Evolutionary conservation across 805 yeast genomes (phyloP), one percentile per base, ranked within the genome.

Genomic region (Clavispora vitiphila): DNA sequence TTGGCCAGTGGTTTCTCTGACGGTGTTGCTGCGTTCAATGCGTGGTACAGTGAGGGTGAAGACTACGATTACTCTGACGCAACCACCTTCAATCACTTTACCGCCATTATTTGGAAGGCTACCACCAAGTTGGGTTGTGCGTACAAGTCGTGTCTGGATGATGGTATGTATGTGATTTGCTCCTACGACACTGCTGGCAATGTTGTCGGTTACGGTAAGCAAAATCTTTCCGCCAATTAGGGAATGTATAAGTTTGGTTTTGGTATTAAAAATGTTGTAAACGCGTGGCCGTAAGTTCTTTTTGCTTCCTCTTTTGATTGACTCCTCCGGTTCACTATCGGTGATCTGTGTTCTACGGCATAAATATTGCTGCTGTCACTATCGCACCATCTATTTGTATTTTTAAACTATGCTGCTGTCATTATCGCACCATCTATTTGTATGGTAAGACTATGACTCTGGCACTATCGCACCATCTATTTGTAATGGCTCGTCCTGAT

Each of bases 151-250:
- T 85, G 96, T 66, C 48, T 60, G 19, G 44, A 63, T n/a, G 46
- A 54, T 36, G 78, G 80, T 40, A 65, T 69, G 51, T 86, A 86
- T 65, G 69, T 83, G 42, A 76, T 85, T 47, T 88, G 96, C 62
- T 78, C 82, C 39, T 88, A 89, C 49, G 66, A 71, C 55, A 80
- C 87, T 15, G 77, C 83, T 29, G 96, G 96, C 54, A 88, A 88
- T 65, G 57, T 72, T 40, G 63, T 71, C 38, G 81, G 85, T 42
- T 56, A 68, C 40, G 50, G 43, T 19, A 35, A 22, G 34, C 32
- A 29, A 10, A 51, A 51, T 27, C 45, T 50, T 12, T 38, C 35
- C 10, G 43, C 44, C 7, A 39, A 36, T 30, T 41, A 32, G 34
- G 25, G 26, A 9, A 21, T 14, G 20, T 32, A n/a, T 19, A 16